Conservation (phyloP, 805 yeast species). For the Zygosaccharomyces lentus region DNA sequence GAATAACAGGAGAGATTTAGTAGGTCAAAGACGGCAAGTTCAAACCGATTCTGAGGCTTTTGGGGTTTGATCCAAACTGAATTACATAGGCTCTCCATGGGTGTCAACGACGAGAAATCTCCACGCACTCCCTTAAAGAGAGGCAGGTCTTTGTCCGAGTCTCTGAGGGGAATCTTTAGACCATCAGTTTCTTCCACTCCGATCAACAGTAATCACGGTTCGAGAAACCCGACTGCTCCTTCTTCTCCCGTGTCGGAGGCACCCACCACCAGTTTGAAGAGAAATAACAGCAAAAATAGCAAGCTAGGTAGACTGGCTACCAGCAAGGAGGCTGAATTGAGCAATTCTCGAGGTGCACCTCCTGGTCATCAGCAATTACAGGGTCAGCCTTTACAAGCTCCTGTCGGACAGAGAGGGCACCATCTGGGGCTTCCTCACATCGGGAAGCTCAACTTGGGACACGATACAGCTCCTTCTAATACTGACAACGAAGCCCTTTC, state of each 20-base stretch:
- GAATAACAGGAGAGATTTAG: background rate
- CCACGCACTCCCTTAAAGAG: constrained; percentile 16
- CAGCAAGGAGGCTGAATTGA: constrained; percentile 25
- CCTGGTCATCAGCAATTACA: constrained; percentile 6
- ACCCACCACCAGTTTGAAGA: constrained; percentile 7
- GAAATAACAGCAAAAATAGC: constrained; percentile 12
- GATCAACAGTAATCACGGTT: background rate
- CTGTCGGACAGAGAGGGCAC: constrained; percentile 13
- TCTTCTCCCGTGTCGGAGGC: constrained; percentile 6
- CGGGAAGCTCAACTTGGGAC: constrained; percentile 20
- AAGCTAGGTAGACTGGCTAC: constrained; percentile 14
- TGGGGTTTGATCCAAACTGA: background rate
- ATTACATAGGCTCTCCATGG: constrained; percentile 2
- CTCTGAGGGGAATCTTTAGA: constrained; percentile 26
- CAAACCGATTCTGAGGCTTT: background rate
- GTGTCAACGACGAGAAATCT: constrained; percentile 8
- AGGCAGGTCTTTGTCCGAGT: constrained; percentile 26
- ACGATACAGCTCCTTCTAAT: constrained; percentile 12
- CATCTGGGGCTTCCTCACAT: constrained; percentile 17
- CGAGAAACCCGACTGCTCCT: constrained; percentile 3
- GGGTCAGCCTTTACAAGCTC: constrained; percentile 13
- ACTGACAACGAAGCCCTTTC: constrained; percentile 16
- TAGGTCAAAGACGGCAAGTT: background rate
- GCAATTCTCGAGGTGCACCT: constrained; percentile 18
- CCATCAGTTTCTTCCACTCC: constrained; percentile 2